Evolutionary conservation across 768 basidiomycete species (phyloP), one percentile per base, ranked within the genome.

Genomic region (Tremella yokohamensis): DNA sequence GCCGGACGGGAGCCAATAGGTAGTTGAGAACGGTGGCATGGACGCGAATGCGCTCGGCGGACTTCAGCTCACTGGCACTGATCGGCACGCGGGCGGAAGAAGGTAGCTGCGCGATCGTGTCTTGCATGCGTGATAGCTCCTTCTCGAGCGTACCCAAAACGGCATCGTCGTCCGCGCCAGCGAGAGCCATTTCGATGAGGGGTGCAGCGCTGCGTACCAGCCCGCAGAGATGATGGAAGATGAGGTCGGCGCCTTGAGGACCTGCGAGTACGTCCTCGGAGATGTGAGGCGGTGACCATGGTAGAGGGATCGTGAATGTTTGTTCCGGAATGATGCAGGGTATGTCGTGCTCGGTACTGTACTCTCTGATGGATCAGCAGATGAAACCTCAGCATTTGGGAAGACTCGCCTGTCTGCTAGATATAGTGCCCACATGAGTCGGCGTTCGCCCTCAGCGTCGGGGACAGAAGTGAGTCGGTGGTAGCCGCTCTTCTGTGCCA

Each of bases 391-490:
- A 24, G 45, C 55, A 6, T 45, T 40, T n/a, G 26, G 18, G 7
- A 2, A 44, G 9, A 67, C 69, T 62, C 44, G 56, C 51, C 72
- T 54, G 58, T 73, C 72, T 2, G 69, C 65, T n/a, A 63, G 50
- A 49, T 70, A 70, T 40, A 73, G 51, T 29, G 60, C 55, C 67
- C 67, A 73, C 61, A 70, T 69, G 2, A 73, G 61, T 39, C 72
- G 57, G 39, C 72, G 51, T 25, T 69, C 69, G 61, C 69, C 66
- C 45, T 70, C 69, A 22, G 68, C 63, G 42, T 63, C 63, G 67
- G 69, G 62, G 7, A 63, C 67, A 34, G 69, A 44, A 16, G 66
- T 62, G 39, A 70, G 72, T 3, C 69, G 67, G 20, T 18, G 42
- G 22, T 45, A 45, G 22, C 42, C 42, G 15, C 15, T 22, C 42